These are phyloP conservation scores for Syzygium oleosum DNA, from an alignment of 345 rosid genomes.

Conservation along the genomic window DNA sequence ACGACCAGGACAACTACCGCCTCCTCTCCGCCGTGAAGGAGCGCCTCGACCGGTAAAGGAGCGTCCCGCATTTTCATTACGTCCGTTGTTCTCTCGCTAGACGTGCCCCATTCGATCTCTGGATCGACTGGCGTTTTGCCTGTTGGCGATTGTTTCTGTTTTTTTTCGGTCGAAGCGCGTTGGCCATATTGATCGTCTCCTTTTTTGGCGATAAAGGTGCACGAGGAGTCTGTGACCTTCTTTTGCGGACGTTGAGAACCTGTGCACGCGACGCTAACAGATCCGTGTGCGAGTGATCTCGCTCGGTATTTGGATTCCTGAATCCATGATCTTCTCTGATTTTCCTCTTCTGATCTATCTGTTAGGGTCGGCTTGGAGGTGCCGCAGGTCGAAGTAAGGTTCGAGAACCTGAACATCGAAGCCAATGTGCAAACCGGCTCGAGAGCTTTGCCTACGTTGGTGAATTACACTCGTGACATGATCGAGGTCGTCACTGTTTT, in stretches of 20 bases:
- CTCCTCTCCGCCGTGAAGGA: slow-evolving; percentile 71
- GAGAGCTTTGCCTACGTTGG: slow-evolving; percentile 84
- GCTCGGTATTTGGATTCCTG: neutral
- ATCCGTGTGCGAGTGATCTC: neutral
- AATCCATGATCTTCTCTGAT: neutral
- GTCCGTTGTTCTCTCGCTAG: neutral
- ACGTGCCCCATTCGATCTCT: neutral
- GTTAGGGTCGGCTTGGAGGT: slow-evolving; percentile 67
- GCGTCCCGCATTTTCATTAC: neutral
- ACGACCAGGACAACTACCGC: slow-evolving; percentile 61
- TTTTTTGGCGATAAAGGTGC: neutral
- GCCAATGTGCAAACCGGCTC: slow-evolving; percentile 61
- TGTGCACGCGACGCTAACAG: neutral
- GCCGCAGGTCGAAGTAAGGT: slow-evolving; percentile 71
- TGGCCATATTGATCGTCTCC: neutral
- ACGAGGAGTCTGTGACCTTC: neutral
- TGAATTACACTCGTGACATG: slow-evolving; percentile 50
- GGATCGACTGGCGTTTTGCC: neutral
- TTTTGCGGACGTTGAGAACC: neutral
- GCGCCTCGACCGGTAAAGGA: slow-evolving; percentile 55
- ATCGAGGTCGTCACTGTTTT: slow-evolving; percentile 36
- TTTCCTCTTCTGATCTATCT: neutral
- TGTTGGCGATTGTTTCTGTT: neutral
- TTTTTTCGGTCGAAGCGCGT: neutral
- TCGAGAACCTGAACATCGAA: slow-evolving; percentile 46